Evolutionary conservation across 2,329 filamentous ascomycete genomes (phyloP), one percentile per base, ranked within the genome.

Genomic region (Pseudogymnoascus sp.): DNA sequence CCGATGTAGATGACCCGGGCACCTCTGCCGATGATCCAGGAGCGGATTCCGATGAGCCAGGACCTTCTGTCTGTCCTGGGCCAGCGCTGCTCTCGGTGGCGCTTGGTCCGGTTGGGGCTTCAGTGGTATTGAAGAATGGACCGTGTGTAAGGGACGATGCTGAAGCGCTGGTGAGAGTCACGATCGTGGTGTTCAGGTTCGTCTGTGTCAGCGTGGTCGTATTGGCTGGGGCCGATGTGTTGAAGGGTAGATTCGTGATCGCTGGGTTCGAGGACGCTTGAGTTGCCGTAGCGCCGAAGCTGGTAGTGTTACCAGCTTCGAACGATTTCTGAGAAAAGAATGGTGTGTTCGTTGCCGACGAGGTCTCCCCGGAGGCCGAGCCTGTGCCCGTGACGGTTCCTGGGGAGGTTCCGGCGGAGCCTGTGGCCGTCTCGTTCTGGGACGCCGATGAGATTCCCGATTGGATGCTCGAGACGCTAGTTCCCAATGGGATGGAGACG

Each of bases 321-420:
- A 54, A 54, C 2, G 47, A 54, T 54, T 54, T 54, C 47, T 54
- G 47, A 9, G 47, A 33, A 28, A 54, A 54, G 47, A 54, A 54
- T 33, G 47, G 47, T 3, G 28, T 54, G 47, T 54, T 54, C 47
- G 47, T 54, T 14, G 47, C 28, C 2, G 47, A 54, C 8, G 47
- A 2, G 28, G 8, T 54, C n/a, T 18, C 9, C 14, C n/a, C 12
- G 14, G 28, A 54, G 16, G 4, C 28, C 5, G 47, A 54, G 28
- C 9, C n/a, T 16, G 20, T 30, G 22, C 6, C 20, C 6, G 20
- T 16, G n/a, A 7, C n/a, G 28, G 22, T 16, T 20, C 37, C 37
- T 36, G 12, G 16, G 37, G 14, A 38, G 36, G 16, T 39, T 8
- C 30, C 18, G 37, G 6, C 37, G 4, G 38, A 20, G 9, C 25